Percentiles rank a stretch among this genome's conserved stretches.
These are phyloP conservation scores for Trichoderma harzianum DNA, from an alignment of 2,329 filamentous ascomycete genomes.

Conservation along the genomic window DNA sequence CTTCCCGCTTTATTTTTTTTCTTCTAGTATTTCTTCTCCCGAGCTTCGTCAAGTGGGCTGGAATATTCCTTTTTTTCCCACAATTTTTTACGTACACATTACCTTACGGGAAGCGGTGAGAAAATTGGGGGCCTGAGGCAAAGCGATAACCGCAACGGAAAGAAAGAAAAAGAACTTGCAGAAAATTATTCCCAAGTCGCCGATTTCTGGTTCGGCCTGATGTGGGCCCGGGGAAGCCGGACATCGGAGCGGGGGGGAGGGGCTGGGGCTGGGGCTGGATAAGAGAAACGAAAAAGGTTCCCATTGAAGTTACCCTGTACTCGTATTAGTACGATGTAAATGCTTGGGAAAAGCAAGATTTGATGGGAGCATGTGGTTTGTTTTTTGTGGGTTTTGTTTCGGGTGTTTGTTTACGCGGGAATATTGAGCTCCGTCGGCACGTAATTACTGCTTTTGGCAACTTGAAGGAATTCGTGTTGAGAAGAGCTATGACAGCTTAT, in stretches of 20 bases:
- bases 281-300: neutral
- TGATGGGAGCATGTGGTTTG: neutral
- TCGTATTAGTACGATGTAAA: neutral
- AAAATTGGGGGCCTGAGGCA: neutral
- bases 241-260: constrained; percentile 11
- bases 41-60: neutral
- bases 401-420: neutral
- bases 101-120: neutral
- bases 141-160: neutral
- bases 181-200: neutral
- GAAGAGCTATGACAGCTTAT: neutral
- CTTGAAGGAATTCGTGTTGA: neutral
- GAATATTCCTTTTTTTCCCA: neutral
- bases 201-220: neutral
- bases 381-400: neutral
- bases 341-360: neutral
- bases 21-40: neutral
- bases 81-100: neutral
- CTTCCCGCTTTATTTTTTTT: neutral
- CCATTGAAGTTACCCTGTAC: neutral
- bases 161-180: neutral
- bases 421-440: neutral
- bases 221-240: constrained; percentile 2
- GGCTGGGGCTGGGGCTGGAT: neutral
- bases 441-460: neutral